Evolutionary conservation across 352 stramenopile species (phyloP).

Genomic region (Phytophthora pinifolia): DNA sequence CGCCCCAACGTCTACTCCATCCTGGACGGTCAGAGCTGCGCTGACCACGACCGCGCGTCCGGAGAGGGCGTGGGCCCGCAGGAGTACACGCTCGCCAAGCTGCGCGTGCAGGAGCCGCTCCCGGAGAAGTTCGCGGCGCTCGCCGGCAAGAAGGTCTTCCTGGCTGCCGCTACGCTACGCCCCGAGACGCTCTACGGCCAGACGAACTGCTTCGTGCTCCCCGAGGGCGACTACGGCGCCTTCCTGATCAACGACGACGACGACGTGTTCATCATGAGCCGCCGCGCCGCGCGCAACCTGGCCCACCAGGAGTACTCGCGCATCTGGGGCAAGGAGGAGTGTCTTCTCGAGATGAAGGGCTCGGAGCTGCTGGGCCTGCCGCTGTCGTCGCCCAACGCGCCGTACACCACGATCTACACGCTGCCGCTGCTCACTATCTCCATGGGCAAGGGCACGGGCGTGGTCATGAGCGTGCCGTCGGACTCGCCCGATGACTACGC

Average conservation of each 20-base stretch:
- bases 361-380: constrained; percentile 97
- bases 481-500: constrained; percentile 99
- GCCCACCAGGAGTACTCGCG: constrained; percentile 94
- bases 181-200: constrained; percentile 99
- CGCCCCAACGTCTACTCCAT: constrained; percentile 98
- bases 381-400: constrained; percentile 94
- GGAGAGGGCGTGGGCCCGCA: constrained; percentile 99
- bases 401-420: constrained; percentile 99
- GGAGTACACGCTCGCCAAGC: constrained; percentile 99
- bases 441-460: constrained; percentile 99
- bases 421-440: constrained; percentile 99
- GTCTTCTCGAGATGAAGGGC: constrained; percentile 91
- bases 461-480: constrained; percentile 99
- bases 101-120: constrained; percentile 88
- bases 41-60: constrained; percentile 98
- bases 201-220: constrained; percentile 99
- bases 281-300: constrained; percentile 92
- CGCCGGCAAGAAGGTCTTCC: constrained; percentile 92
- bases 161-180: constrained; percentile 98
- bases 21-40: constrained; percentile 98
- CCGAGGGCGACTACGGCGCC: constrained; percentile 98
- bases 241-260: constrained; percentile 94
- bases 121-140: constrained; percentile 78
- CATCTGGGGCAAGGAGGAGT: constrained; percentile 89
- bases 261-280: constrained; percentile 96